Percentiles rank a stretch among this genome's conserved stretches.
phyloP scores from a whole-genome alignment of 148 eudicot species.

The Mesembryanthemum crystallinum region DNA sequence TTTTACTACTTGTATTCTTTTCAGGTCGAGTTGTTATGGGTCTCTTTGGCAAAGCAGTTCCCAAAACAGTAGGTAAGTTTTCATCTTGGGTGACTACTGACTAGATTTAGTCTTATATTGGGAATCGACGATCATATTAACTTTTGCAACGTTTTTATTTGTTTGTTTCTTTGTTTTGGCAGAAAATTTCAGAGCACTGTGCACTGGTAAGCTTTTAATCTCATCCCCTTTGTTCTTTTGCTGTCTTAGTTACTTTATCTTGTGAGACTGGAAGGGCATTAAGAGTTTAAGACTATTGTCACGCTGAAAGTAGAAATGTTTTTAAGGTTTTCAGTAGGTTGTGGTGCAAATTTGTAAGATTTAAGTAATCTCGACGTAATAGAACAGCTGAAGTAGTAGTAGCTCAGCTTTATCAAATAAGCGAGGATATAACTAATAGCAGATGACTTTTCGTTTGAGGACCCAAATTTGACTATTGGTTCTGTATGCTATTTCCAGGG shows the following conservation, averaged over 20 bases:
- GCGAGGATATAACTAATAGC: not conserved
- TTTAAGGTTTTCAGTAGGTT: not conserved
- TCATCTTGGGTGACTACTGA: not conserved
- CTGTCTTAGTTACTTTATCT: not conserved
- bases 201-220: conserved; percentile 67
- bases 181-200: conserved; percentile 95
- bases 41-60: conserved; percentile 94
- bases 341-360: not conserved
- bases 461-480: not conserved
- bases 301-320: not conserved
- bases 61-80: conserved; percentile 82
- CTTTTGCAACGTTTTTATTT: not conserved
- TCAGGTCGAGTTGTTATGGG: conserved; percentile 94
- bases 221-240: not conserved
- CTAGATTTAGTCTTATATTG: not conserved
- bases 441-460: not conserved
- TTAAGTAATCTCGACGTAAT: not conserved
- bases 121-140: conserved; percentile 4
- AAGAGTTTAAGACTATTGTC: not conserved
- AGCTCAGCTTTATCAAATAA: not conserved
- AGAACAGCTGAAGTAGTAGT: not conserved
- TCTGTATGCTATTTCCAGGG: conserved; percentile 39
- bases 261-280: not conserved
- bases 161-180: conserved; percentile 8
- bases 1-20: conserved; percentile 7